A percentile compares a stretch with the other conserved stretches of the same genome.
Conservation (phyloP, 805 yeast species). For the Yarrowia deformans region DNA sequence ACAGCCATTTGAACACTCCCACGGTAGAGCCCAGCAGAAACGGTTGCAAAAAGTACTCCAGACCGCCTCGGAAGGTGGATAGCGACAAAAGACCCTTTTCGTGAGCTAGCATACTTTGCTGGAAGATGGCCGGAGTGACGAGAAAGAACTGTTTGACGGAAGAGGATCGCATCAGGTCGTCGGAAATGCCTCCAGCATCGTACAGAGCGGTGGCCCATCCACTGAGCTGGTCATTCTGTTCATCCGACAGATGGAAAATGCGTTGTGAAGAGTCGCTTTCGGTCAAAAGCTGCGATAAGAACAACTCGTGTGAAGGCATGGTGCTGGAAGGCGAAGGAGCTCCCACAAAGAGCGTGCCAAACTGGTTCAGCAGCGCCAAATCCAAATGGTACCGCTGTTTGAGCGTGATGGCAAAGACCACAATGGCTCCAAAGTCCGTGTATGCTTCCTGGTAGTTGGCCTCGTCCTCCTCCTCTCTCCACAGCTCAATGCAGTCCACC, state of each 20-base stretch:
- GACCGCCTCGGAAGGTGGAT: slow-evolving; percentile 72
- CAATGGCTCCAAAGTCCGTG: slow-evolving; percentile 69
- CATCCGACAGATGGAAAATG: slow-evolving; percentile 42
- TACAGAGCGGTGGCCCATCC: slow-evolving; percentile 85
- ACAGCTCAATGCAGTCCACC: slow-evolving; percentile 60
- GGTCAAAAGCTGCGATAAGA: slow-evolving; percentile 30
- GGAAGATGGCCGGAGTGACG: slow-evolving; percentile 75
- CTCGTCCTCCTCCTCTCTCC: slow-evolving; percentile 61
- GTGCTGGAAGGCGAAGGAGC: slow-evolving; percentile 40
- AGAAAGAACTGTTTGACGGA: slow-evolving; percentile 70
- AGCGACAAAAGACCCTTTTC: slow-evolving; percentile 62
- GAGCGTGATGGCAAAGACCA: slow-evolving; percentile 57
- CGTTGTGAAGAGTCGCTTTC: slow-evolving; percentile 41
- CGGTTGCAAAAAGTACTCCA: slow-evolving; percentile 86
- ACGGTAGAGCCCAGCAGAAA: slow-evolving; percentile 67
- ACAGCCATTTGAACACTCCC: slow-evolving; percentile 62
- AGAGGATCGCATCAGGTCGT: slow-evolving; percentile 73
- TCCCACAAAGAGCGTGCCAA: slow-evolving; percentile 28
- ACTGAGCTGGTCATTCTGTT: slow-evolving; percentile 53
- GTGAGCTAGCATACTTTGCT: slow-evolving; percentile 71
- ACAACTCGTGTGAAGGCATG: slow-evolving; percentile 40
- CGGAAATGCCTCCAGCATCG: slow-evolving; percentile 84
- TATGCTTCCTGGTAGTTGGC: slow-evolving; percentile 69
- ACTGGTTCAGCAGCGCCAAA: slow-evolving; percentile 4
- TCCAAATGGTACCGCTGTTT: slow-evolving; percentile 53